Percentiles rank a stretch among this genome's conserved stretches.
Evolutionary conservation across 371 early-diverging fungal species (phyloP).

Genomic region (Mortierella sp.): DNA sequence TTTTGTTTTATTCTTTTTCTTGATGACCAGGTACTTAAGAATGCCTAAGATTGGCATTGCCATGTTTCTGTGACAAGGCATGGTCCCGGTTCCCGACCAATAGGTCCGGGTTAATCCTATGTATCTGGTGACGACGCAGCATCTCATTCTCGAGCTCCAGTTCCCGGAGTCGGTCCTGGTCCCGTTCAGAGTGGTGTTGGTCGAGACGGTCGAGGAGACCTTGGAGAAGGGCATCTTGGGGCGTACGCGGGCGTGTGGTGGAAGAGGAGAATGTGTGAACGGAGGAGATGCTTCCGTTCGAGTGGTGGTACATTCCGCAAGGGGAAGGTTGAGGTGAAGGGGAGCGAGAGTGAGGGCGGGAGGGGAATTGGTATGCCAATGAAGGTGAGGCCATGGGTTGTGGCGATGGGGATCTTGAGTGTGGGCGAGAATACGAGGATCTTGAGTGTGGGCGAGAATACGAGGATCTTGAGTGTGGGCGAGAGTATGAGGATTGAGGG

Average conservation of each 20-base stretch:
- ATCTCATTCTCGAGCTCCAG: constrained; percentile 7
- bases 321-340: not conserved
- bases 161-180: not conserved
- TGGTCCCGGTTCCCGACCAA: not conserved
- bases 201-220: not conserved
- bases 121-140: not conserved
- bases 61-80: not conserved
- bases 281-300: not conserved
- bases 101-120: not conserved
- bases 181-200: not conserved
- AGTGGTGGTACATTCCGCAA: not conserved
- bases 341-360: not conserved
- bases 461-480: not conserved
- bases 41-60: not conserved
- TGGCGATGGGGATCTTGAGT: not conserved
- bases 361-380: not conserved
- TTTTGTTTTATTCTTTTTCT: not conserved
- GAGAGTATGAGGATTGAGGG: not conserved
- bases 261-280: not conserved
- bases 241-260: not conserved
- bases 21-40: not conserved
- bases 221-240: not conserved
- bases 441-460: not conserved
- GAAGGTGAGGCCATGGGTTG: not conserved
- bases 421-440: not conserved